Percentiles rank a stretch among this genome's conserved stretches.
These are phyloP conservation scores for Podila verticillata DNA, from an alignment of 192 early-diverging fungal species.

Conservation along the genomic window DNA sequence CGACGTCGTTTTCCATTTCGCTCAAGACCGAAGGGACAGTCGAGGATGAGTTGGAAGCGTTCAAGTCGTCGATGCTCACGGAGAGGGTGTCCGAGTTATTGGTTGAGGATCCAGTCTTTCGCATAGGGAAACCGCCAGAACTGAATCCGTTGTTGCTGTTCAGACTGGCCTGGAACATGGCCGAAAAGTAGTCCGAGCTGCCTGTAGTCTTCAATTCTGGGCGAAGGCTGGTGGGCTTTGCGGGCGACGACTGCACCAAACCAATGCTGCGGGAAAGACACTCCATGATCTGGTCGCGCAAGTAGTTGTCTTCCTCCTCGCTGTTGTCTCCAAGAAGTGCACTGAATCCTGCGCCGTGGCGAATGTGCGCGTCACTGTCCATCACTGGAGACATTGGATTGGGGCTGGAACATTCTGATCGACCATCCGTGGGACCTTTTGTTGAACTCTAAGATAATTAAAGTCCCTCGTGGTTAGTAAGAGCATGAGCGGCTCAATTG, in stretches of 20 bases:
- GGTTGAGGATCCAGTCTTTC: slow-evolving; percentile 33
- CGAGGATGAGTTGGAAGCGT: slow-evolving; percentile 33
- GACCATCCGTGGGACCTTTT: slow-evolving; percentile 7
- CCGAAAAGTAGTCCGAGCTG: slow-evolving; percentile 47
- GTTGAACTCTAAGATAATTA: slow-evolving; percentile 7
- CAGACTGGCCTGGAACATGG: slow-evolving; percentile 43
- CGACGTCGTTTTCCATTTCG: slow-evolving; percentile 69
- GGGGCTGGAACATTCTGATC: slow-evolving; percentile 11
- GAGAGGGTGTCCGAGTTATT: slow-evolving; percentile 27
- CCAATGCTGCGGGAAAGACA: slow-evolving; percentile 73
- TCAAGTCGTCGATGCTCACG: slow-evolving; percentile 25
- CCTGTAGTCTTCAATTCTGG: slow-evolving; percentile 30
- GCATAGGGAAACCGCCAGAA: slow-evolving; percentile 20
- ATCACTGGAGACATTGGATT: slow-evolving; percentile 22
- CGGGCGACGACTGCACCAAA: slow-evolving; percentile 31
- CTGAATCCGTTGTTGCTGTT: not conserved
- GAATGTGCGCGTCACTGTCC: slow-evolving; percentile 33
- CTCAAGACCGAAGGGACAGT: slow-evolving; percentile 32
- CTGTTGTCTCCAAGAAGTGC: slow-evolving; percentile 52
- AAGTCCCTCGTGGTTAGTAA: not conserved
- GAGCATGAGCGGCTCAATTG: not conserved
- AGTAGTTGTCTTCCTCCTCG: slow-evolving; percentile 64
- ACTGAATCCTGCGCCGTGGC: slow-evolving; percentile 51
- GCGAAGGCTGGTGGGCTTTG: slow-evolving; percentile 13
- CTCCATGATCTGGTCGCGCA: slow-evolving; percentile 69